Evolutionary conservation across 192 early-diverging fungal genomes (phyloP), one percentile per base, ranked within the genome.

Genomic region (Thoreauomyces humboldtii): DNA sequence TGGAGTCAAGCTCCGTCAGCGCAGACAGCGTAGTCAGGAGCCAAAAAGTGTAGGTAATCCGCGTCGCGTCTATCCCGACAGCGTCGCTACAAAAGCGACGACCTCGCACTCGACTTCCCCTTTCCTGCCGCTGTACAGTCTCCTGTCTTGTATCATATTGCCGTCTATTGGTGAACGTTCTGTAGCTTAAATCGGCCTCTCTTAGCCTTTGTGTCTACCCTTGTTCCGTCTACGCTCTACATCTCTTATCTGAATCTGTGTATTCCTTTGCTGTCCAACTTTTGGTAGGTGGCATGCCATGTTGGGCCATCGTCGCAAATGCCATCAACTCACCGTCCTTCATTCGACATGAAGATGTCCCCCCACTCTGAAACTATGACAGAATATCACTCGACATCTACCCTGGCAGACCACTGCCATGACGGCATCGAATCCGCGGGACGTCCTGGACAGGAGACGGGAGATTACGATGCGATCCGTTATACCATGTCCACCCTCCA

Each of bases 401-500:
- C 7, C 31, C 29, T 25, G 42, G 27, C 44, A 25, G 42, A 14
- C 17, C 38, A 45, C 45, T 12, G 21, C 25, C 41, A 2, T 22
- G 7, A 44, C 22, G 56, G 14, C 14, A 57, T 35, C 17, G 24
- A 17, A 12, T 22, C 34, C 56, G 36, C 21, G 35, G 36, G 37
- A 32, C n/a, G n/a, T n/a, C 14, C 50, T 25, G 14, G 61, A 6
- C 47, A 63, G 1, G 29, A 52, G 29, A 63, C 48, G 22, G 61
- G 48, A 17, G 64, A 66, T 28, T 24, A 57, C 33, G 64, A 66
- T 15, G 53, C 29, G 4, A 36, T 66, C 21, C 33, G 64, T 11
- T 66, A 57, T 31, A 66, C 64, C 22, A 24, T 66, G 46, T 66
- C 64, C 7, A 57, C 54, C 5, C 51, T 57, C 25, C 53, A 43